Evolutionary conservation across 352 stramenopile genomes (phyloP), one percentile per base, ranked within the genome.

Genomic region (Peronospora belbahrii): DNA sequence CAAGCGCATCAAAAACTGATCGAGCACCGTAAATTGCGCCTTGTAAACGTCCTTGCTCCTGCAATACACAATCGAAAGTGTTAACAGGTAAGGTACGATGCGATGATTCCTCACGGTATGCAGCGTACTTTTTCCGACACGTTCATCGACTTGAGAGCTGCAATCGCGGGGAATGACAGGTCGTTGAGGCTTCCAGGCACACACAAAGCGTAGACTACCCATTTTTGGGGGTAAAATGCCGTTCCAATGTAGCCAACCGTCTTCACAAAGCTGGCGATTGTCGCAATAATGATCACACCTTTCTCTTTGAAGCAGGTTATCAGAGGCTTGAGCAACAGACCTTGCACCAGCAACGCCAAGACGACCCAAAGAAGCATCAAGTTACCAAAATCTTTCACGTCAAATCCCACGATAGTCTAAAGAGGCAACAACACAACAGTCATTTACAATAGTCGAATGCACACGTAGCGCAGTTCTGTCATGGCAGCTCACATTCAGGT

Each of bases 1-100:
- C 79, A 2, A 59, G 51, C 0, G 76, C 79, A 43, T 83, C 69
- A 32, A 86, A 81, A 24, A 91, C 62, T 4, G 72, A 75, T 5
- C 76, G 70, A 10, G 62, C 74, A 4, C 69, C 74, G 50, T 88
- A 88, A 15, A 91, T 80, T 13, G 76, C 77, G 2, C 80, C 80
- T 66, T 91, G 76, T 0, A 91, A 48, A 13, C 68, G 74, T 20
- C 80, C 74, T 78, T 88, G 80, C 31, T 91, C 80, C 59, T 83
- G 31, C 19, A 36, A 11, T 31, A 19, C 25, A 23, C 10, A 43
- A 20, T 37, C 22, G 3, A 33, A 14, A 4, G n/a, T 38, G 17
- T 1, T 17, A 7, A 14, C 3, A 22, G 17, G n/a, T n/a, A 13
- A 17, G 18, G 22, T 30, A 25, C 13, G 2, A 5, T 41, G 2